Evolutionary conservation across 306 rosid species (phyloP).

Genomic region (Chamaecrista fasciculata): DNA sequence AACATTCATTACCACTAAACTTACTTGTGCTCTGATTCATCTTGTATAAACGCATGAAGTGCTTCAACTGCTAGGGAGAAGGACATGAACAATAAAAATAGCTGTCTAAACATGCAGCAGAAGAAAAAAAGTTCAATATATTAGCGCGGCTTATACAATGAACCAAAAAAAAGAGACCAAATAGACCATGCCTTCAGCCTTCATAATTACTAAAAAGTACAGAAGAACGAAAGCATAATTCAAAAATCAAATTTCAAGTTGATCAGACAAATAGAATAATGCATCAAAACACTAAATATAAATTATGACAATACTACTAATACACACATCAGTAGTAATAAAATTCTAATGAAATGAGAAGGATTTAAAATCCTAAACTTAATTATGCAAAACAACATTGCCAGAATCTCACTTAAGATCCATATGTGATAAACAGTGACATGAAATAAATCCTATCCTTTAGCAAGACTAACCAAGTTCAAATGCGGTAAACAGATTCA

Average conservation of each 20-base stretch:
- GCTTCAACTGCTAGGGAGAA: conserved; percentile 98
- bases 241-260: background rate
- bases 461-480: background rate
- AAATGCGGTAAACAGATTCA: background rate
- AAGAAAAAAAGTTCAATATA: conserved; percentile 41
- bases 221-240: background rate
- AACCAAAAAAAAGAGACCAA: background rate
- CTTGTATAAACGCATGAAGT: conserved; percentile 95
- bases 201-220: background rate
- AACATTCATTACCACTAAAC: conserved; percentile 28
- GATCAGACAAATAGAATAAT: background rate
- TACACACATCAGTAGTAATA: background rate
- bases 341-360: no score
- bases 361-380: background rate
- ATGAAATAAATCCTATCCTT: background rate
- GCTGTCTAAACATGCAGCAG: conserved; percentile 91
- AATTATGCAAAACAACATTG: background rate
- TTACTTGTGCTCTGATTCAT: conserved; percentile 99
- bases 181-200: background rate
- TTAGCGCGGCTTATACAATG: conserved; percentile 43
- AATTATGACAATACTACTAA: background rate
- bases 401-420: background rate
- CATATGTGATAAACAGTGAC: no score
- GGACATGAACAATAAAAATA: conserved; percentile 94
- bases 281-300: background rate